A percentile compares a stretch with the other conserved stretches of the same genome.
These are phyloP conservation scores for Nakazawaea wickerhamii DNA, from an alignment of 805 yeast species.

Conservation along the genomic window DNA sequence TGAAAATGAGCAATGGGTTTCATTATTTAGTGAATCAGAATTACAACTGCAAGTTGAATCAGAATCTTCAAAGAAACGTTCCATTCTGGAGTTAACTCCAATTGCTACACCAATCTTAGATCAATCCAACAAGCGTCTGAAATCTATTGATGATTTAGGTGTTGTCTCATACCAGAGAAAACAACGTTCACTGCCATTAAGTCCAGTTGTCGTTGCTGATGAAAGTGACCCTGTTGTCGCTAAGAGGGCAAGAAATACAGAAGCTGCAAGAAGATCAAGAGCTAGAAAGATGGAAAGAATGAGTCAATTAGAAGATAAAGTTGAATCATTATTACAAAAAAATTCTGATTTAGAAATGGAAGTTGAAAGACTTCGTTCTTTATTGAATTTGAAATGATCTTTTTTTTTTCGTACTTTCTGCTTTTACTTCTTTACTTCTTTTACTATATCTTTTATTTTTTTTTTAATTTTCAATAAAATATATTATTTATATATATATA, in stretches of 20 bases:
- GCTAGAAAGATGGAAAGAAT: conserved; percentile 90
- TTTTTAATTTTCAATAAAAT: neutral
- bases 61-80: neutral
- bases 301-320: conserved; percentile 73
- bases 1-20: conserved; percentile 49
- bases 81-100: too few species aligned
- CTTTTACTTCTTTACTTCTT: neutral
- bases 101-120: conserved; percentile 31
- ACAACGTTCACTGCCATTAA: conserved; percentile 65
- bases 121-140: conserved; percentile 15
- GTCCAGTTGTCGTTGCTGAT: conserved; percentile 54
- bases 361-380: conserved; percentile 36
- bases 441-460: neutral
- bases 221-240: conserved; percentile 61
- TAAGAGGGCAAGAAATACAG: conserved; percentile 96
- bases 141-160: conserved; percentile 58
- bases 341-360: conserved; percentile 61
- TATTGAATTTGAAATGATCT: neutral
- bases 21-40: conserved; percentile 47
- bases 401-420: neutral
- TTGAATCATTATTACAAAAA: conserved; percentile 54
- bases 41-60: conserved; percentile 9
- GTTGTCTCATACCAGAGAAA: conserved; percentile 73
- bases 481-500: too few species aligned
- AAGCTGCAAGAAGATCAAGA: conserved; percentile 93